These are phyloP conservation scores for Penicillium sp. DNA, from an alignment of 2,329 filamentous ascomycete species.

Conservation along the genomic window DNA sequence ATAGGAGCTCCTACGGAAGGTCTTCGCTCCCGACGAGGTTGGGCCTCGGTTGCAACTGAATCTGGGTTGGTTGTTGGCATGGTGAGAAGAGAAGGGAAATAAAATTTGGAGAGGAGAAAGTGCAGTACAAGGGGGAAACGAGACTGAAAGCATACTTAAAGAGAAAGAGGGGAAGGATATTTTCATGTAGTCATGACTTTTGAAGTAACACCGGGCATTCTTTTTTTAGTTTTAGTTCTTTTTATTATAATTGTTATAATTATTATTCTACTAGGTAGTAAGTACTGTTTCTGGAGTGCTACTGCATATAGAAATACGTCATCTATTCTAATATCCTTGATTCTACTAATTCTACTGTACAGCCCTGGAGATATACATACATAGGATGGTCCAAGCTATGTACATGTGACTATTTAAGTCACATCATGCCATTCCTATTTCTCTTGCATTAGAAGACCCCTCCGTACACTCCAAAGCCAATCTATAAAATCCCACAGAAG, in stretches of 20 bases:
- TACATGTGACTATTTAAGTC: neutral
- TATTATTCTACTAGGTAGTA: too few relatives aligned
- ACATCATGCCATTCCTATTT: neutral
- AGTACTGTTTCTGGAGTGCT: neutral
- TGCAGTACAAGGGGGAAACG: constrained; percentile 17
- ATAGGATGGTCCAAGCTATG: too few relatives aligned
- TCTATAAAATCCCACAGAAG: neutral
- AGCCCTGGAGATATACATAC: too few relatives aligned
- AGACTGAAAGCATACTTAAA: constrained; percentile 3
- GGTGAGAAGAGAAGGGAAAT: neutral
- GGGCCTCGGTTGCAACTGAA: constrained; percentile 14
- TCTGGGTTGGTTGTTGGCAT: neutral
- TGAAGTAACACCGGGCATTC: constrained; percentile 1
- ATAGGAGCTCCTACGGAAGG: constrained; percentile 76
- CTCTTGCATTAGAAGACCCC: neutral
- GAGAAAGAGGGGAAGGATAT: constrained; percentile 3
- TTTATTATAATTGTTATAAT: neutral
- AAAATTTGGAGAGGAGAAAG: neutral
- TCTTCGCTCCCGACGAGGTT: constrained; percentile 57
- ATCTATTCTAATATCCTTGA: neutral
- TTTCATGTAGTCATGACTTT: constrained; percentile 8
- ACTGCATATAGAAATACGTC: neutral
- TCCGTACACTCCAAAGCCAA: neutral
- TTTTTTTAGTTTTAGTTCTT: constrained; percentile 3
- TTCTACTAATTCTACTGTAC: neutral